Evolutionary conservation across 2,329 filamentous ascomycete genomes (phyloP), one percentile per base, ranked within the genome.

Genomic region (Apiospora malaysiana): DNA sequence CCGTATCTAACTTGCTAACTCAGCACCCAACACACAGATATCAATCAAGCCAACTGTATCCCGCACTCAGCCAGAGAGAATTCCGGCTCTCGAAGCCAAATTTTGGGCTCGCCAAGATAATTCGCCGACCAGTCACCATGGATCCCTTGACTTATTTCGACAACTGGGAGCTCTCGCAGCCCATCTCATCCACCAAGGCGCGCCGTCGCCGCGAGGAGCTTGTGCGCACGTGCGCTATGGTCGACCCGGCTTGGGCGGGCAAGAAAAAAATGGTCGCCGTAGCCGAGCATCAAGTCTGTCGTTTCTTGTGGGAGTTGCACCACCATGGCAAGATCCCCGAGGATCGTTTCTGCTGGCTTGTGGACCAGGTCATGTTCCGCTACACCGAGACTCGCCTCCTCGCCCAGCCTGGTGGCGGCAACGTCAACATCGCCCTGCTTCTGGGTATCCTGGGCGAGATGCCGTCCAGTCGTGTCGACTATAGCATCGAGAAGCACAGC

Each of bases 261-360:
- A 63, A 63, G 18, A 63, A n/a, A 27, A 40, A 63, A 9, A 40
- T 63, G 27, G 8, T 40, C 18, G 56, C 21, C 27, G n/a, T 12
- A 4, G 56, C 56, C 27, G 56, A 63, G 56, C 56, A 63, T 9
- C 27, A 63, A 9, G 56, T 63, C 16, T 63, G 56, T 27, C 56
- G 56, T 8, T 63, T 63, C 56, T 27, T 63, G 27, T 63, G 56
- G 56, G 56, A 63, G 18, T 18, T 63, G 8, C 32, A 63, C 32
- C 56, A 63, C 18, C 56, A 18, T 1, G 56, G 56, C 56, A 63
- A 63, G 56, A 40, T 63, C 3, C 56, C 56, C 18, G 56, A 63
- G 21, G 18, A 63, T 9, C 56, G 32, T 3, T 63, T 63, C 32
- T 40, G 32, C 32, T 63, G 56, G 56, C 56, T 63, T 0, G 56